A percentile compares a stretch with the other conserved stretches of the same genome.
phyloP scores from a whole-genome alignment of 371 early-diverging fungal genomes.

The Synchytrium microbalum region DNA sequence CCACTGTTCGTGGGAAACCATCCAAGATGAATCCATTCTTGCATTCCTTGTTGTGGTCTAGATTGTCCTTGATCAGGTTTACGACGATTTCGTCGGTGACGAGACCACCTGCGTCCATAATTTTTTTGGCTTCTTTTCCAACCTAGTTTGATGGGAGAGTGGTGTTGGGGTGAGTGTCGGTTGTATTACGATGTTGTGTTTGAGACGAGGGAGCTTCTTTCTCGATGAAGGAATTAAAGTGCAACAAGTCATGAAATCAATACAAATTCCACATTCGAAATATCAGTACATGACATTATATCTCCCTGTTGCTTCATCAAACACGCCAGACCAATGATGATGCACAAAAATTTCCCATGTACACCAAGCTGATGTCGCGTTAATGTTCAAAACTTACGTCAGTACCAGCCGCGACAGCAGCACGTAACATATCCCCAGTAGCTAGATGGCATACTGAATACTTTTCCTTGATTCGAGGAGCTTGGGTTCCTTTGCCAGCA shows the following conservation, averaged over 20 bases:
- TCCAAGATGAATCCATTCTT: constrained; percentile 98
- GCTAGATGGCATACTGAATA: constrained; percentile 96
- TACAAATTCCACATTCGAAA: neutral
- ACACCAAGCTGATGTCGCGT: neutral
- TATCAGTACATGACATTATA: neutral
- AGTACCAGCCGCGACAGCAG: constrained; percentile 87
- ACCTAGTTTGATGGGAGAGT: constrained; percentile 31
- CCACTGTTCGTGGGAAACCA: constrained; percentile 99
- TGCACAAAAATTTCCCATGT: too few species aligned
- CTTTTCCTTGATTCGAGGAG: constrained; percentile 88
- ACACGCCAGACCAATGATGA: too few species aligned
- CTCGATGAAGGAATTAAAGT: neutral
- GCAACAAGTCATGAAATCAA: neutral
- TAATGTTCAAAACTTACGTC: constrained; percentile 31
- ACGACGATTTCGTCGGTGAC: constrained; percentile 98
- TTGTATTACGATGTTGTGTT: neutral
- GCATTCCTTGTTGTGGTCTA: constrained; percentile 86
- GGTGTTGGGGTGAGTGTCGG: neutral
- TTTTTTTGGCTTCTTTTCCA: constrained; percentile 92
- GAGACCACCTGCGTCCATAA: constrained; percentile 96
- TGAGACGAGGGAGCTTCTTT: too few species aligned
- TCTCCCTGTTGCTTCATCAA: too few species aligned
- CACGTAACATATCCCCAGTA: constrained; percentile 96
- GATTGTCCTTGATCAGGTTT: constrained; percentile 90
- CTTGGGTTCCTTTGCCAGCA: constrained; percentile 96